Base-by-base conservation (phyloP, 352 stramenopile genomes). In the Globisporangium uncinulatum region DNA sequence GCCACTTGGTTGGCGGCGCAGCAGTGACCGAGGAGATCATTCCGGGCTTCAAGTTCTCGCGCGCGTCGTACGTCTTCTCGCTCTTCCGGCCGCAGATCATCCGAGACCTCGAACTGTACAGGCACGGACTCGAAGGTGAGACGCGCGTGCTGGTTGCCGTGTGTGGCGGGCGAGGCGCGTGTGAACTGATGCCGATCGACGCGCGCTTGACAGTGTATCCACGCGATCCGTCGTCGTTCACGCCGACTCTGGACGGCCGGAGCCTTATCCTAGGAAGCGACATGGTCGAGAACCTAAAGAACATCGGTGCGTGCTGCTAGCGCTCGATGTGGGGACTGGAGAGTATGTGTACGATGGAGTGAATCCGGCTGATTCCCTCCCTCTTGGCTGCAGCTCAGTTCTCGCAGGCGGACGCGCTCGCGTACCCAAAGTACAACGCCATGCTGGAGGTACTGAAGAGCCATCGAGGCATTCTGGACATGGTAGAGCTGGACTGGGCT, bases 11-110 rank as follows among this genome's bases (percentile, higher is more conserved):
- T 3, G 89, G 89, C 2, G 89, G 89, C 4, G 89, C 89, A 8
- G 89, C 89, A 0, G 87, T 97, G 46, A 97, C 89, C 6, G 89
- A 97, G 61, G 89, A 97, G 56, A 89, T 97, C 59, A 79, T 97
- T 45, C 84, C 87, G 0, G 86, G 88, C 17, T 97, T 95, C 70
- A 88, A 91, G 39, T 97, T 97, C 65, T 96, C 86, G 39, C 78
- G 89, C 37, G 89, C 83, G 10, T 97, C 89, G 36, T 97, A 97
- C 64, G 79, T 97, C 9, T 91, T 93, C 54, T 93, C 87, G 44
- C 74, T 97, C 17, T 93, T 97, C 48, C 79, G 89, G 1, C 89
- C 89, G 46, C 77, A 91, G 59, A 94, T 97, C 56, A 97, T 97
- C 58, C 71, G 82, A 42, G 89, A 97, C 36, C 61, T 97, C 44